phyloP scores from a whole-genome alignment of 768 basidiomycete genomes.

The Leucosporidium yakuticum region DNA sequence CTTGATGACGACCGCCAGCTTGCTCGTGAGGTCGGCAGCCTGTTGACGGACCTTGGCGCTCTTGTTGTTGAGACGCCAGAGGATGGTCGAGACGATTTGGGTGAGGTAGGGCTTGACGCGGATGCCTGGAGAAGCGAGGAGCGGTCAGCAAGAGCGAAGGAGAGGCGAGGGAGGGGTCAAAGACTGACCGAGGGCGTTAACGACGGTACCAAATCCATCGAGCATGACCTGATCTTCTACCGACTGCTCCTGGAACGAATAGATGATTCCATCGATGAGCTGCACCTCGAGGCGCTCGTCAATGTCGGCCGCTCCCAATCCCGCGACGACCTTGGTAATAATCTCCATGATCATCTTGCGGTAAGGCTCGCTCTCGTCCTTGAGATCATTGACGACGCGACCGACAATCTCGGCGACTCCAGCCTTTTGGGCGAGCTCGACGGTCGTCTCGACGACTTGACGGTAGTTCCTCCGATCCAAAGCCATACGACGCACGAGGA shows the following conservation, averaged over 20 bases:
- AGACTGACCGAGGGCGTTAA: slow-evolving; percentile 70
- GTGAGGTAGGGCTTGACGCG: slow-evolving; percentile 98
- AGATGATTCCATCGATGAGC: slow-evolving; percentile 96
- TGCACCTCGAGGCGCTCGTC: slow-evolving; percentile 91
- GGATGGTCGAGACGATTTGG: slow-evolving; percentile 95
- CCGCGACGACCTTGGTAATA: slow-evolving; percentile 89
- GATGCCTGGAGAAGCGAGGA: slow-evolving; percentile 52
- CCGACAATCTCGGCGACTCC: slow-evolving; percentile 96
- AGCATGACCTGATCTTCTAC: slow-evolving; percentile 99
- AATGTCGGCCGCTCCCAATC: slow-evolving; percentile 92
- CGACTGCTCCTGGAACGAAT: slow-evolving; percentile 99
- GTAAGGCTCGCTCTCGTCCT: slow-evolving; percentile 53
- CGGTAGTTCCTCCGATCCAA: slow-evolving; percentile 91
- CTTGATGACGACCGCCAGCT: slow-evolving; percentile 94
- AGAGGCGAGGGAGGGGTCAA: background rate
- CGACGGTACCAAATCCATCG: slow-evolving; percentile 95
- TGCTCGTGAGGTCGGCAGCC: slow-evolving; percentile 95
- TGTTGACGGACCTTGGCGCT: slow-evolving; percentile 98
- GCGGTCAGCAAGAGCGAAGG: background rate
- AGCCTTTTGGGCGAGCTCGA: slow-evolving; percentile 93
- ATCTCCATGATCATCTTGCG: slow-evolving; percentile 99
- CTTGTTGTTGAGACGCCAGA: slow-evolving; percentile 99
- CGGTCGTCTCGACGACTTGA: slow-evolving; percentile 97
- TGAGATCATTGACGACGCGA: slow-evolving; percentile 77
- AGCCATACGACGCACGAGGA: slow-evolving; percentile 81